Evolutionary conservation across 2,329 filamentous ascomycete genomes (phyloP).

Genomic region (Tolypocladium tropicale): DNA sequence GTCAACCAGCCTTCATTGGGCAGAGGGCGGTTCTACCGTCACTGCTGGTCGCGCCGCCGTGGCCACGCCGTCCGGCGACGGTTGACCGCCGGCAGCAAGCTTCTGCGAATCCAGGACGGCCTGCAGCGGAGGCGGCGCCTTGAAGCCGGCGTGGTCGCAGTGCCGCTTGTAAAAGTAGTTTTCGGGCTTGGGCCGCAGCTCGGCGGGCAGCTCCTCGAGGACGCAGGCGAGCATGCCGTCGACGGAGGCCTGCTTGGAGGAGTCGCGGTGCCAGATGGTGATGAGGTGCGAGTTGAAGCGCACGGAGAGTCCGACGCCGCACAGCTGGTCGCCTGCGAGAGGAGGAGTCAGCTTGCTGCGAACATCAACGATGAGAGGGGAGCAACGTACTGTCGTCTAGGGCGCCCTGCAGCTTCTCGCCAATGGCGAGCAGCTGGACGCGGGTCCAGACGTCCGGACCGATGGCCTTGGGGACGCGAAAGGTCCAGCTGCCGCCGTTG

Average conservation of each 20-base stretch:
- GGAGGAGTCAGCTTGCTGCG: background rate
- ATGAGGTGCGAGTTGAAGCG: slow-evolving; percentile 85
- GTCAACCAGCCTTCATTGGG: slow-evolving; percentile 10
- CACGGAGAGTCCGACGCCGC: slow-evolving; percentile 77
- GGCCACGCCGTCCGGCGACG: slow-evolving; percentile 11
- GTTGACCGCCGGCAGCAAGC: slow-evolving; percentile 27
- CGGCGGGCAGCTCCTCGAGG: slow-evolving; percentile 59
- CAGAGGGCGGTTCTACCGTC: slow-evolving; percentile 12
- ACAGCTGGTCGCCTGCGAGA: slow-evolving; percentile 68
- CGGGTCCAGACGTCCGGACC: slow-evolving; percentile 71
- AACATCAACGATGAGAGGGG: background rate
- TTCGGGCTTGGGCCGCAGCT: slow-evolving; percentile 60
- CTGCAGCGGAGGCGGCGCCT: slow-evolving; percentile 49
- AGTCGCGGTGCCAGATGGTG: slow-evolving; percentile 88
- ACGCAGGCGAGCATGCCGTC: slow-evolving; percentile 65
- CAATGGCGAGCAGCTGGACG: slow-evolving; percentile 72
- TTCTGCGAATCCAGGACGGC: slow-evolving; percentile 47
- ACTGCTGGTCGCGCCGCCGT: slow-evolving; percentile 12
- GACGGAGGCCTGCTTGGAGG: slow-evolving; percentile 67
- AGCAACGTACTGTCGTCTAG: slow-evolving; percentile 53
- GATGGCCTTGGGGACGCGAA: slow-evolving; percentile 70
- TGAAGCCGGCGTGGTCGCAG: slow-evolving; percentile 76
- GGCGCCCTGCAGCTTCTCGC: slow-evolving; percentile 66
- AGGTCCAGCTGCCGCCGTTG: slow-evolving; percentile 83
- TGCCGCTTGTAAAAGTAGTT: slow-evolving; percentile 85